Percentiles rank a stretch among this genome's conserved stretches.
phyloP scores from a whole-genome alignment of 805 yeast species.

The Starmerella etchellsii region DNA sequence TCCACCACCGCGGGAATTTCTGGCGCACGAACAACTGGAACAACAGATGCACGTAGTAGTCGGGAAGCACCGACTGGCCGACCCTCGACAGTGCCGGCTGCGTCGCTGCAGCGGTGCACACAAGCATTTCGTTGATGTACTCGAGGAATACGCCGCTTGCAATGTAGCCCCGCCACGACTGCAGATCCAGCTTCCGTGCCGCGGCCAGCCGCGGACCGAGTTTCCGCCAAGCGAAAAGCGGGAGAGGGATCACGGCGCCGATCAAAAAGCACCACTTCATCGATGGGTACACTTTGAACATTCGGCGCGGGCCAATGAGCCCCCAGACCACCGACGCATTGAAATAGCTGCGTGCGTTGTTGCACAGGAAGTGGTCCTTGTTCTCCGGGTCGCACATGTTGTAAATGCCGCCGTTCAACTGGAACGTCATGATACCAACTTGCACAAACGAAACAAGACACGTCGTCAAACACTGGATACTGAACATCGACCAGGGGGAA shows the following conservation, averaged over 20 bases:
- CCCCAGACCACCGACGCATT: conserved; percentile 36
- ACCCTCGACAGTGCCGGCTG: background rate
- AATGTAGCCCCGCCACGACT: conserved; percentile 18
- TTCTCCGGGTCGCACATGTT: conserved; percentile 23
- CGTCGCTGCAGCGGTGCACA: background rate
- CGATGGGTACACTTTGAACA: conserved; percentile 41
- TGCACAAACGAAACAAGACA: conserved; percentile 22
- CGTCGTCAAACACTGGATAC: conserved; percentile 31
- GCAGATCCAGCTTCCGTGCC: background rate
- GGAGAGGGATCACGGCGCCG: conserved; percentile 31
- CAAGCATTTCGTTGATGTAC: conserved; percentile 13
- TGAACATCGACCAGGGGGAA: conserved; percentile 47
- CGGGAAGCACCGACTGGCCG: conserved; percentile 25
- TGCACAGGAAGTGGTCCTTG: conserved; percentile 27
- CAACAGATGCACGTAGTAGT: conserved; percentile 29
- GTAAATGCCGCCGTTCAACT: conserved; percentile 25
- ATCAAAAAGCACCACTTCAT: conserved; percentile 51
- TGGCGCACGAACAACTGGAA: conserved; percentile 36
- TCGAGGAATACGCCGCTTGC: conserved; percentile 26
- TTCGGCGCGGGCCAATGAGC: conserved; percentile 34
- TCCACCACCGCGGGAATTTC: conserved; percentile 39
- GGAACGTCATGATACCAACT: conserved; percentile 26
- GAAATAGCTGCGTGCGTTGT: conserved; percentile 33
- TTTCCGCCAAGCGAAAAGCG: conserved; percentile 13
- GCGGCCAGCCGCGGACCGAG: background rate